Evolutionary conservation across 345 rosid genomes (phyloP), one percentile per base, ranked within the genome.

Genomic region (Diplotaxis tenuifolia): DNA sequence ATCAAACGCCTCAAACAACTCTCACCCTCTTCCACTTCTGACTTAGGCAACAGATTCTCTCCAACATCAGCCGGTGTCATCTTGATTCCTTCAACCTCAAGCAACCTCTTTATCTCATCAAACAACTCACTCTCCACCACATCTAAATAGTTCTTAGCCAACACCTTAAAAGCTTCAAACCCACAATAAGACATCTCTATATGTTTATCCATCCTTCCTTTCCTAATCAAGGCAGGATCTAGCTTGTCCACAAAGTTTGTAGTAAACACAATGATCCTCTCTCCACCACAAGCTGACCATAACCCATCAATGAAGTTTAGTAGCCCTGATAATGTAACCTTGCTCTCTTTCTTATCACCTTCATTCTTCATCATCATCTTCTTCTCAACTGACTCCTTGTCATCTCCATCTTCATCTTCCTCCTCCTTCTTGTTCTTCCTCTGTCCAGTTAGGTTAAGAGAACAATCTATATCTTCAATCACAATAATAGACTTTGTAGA

Each of bases 401-500:
- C 65, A 7, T 60, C 65, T 60, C 45, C 27, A 18, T 72, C 76
- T 12, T 70, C 61, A 53, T 60, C 75, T 25, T 70, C 68, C 18
- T 73, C 57, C 9, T 67, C 60, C 20, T 70, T 74, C 20, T 67
- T 32, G 2, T 32, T 61, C 80, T 66, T 69, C 57, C 79, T 56
- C 12, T 75, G 75, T 5, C 79, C 79, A 4, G 75, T 75, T 1
- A 75, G 70, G 8, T 69, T 62, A 55, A 75, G 79, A 5, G 79
- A 75, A 16, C 79, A 75, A 55, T 75, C 79, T 9, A 75, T 75
- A 1, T 88, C 96, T 84, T 92, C 93, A 47, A 92, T 84, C 69
- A 88, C 85, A 4, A 89, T 65, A 32, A 92, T 78, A 0, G 94
- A 83, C 65, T 86, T 84, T 34, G 65, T 36, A 0, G 65, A 60